A percentile compares a stretch with the other conserved stretches of the same genome.
Evolutionary conservation across 2,329 filamentous ascomycete genomes (phyloP).

Genomic region (Colletotrichum siamense): DNA sequence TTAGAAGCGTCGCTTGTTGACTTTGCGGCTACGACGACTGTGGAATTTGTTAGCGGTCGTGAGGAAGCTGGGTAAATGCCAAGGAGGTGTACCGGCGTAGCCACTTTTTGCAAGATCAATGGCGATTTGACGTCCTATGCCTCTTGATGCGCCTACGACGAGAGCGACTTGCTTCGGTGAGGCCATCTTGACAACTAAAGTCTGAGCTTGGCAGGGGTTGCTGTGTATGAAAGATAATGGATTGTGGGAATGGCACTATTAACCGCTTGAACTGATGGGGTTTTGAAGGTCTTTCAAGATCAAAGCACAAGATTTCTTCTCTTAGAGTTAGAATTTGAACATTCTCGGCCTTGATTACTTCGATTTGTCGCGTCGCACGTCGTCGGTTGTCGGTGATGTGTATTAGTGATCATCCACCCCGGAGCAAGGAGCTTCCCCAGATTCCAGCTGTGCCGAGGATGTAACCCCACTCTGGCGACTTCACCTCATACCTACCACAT

Average conservation of each 20-base stretch:
- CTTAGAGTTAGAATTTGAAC: accelerated
- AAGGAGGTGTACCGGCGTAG: slow-evolving; percentile 64
- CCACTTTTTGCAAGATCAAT: slow-evolving; percentile 75
- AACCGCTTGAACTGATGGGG: background rate
- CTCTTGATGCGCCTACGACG: slow-evolving; percentile 77
- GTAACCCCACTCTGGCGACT: slow-evolving; percentile 4
- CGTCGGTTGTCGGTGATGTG: background rate
- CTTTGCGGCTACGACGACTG: slow-evolving; percentile 81
- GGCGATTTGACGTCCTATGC: slow-evolving; percentile 82
- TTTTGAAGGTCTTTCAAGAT: background rate
- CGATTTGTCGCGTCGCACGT: background rate
- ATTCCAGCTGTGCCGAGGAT: slow-evolving; percentile 10
- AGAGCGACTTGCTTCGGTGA: slow-evolving; percentile 59
- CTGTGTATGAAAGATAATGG: background rate
- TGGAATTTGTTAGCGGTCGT: background rate
- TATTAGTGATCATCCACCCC: slow-evolving; percentile 9
- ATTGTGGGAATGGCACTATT: background rate
- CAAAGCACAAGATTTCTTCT: background rate
- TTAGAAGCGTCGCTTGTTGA: slow-evolving; percentile 68
- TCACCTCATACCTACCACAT: background rate
- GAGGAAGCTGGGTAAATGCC: background rate
- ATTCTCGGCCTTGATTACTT: background rate
- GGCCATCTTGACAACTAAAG: background rate
- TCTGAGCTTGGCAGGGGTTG: background rate
- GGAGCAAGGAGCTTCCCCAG: slow-evolving; percentile 2